Evolutionary conservation across 2,329 filamentous ascomycete species (phyloP), one percentile per base, ranked within the genome.

Genomic region (Ceratocystis albifundus): DNA sequence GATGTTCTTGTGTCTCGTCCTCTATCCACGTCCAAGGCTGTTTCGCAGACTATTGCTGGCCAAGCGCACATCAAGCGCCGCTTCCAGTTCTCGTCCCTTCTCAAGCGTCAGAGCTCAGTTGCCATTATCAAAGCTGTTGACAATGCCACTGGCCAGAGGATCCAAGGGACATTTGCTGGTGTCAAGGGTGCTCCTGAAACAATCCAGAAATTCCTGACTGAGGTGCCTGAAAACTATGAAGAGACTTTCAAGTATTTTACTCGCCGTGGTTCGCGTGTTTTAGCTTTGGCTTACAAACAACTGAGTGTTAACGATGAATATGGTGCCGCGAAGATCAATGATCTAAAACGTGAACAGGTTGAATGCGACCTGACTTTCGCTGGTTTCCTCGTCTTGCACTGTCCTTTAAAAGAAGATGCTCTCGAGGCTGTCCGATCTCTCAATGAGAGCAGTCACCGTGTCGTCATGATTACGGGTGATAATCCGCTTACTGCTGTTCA

Each of bases 191-290:
- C 94, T 6, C 94, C 94, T 0, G 94, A 99, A 78, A 99, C 94
- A 0, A 96, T 99, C 72, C 86, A 90, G 76, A 92, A 89, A 74
- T 96, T 96, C 89, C 82, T 99, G 69, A 82, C 90, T 45, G 82
- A 87, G 44, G 84, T 90, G 8, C 94, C 94, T 6, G 81, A 85
- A 1, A 85, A 96, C 74, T 99, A 99, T 73, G 94, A 99, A 74
- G 94, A 97, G 77, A 99, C 94, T 0, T 99, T 86, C 83, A 99
- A 97, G 77, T 90, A 96, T 78, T 99, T 97, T 73, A 97, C 93
- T 65, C 86, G 94, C 69, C 96, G 95, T 71, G 94, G 94, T 71
- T 95, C 91, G 55, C 89, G 94, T 79, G 94, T 99, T 15, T 82
- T 99, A 46, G 90, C 93, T 61, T 83, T 99, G 53, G 94, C 89